Base-by-base conservation (phyloP, 352 stramenopile genomes). In the Peronospora belbahrii region DNA sequence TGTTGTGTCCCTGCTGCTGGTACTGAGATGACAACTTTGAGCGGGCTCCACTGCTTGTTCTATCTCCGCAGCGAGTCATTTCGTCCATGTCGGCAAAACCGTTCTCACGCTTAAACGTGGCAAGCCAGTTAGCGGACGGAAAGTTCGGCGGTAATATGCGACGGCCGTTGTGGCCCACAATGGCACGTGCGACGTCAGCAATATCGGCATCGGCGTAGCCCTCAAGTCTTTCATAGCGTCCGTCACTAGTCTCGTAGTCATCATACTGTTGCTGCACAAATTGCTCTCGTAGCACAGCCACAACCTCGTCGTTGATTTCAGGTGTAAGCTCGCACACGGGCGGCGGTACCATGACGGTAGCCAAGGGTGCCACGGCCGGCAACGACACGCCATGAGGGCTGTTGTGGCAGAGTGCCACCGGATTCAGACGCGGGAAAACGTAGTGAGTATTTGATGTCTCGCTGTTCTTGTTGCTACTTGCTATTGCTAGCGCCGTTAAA, bases 101-200 rank as follows among this genome's bases (percentile, higher is more conserved):
- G 37, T 87, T 76, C 15, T 73, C 57, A 8, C 63, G 62, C 50
- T 82, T 82, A 39, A 85, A 85, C 32, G 52, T 52, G 31, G 58
- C 20, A 35, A 87, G 69, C 75, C 75, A 87, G 13, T 51, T 37
- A 2, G 48, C 50, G 5, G 58, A 58, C 4, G 75, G 70, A 23
- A 87, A 85, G 32, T 67, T 59, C 2, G 53, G 9, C 3, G 72
- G 65, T 10, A 87, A 63, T 5, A 54, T 25, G 9, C 67, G 60
- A 7, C 59, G 61, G 7, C 63, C 66, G 30, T 70, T 68, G 19
- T 65, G 59, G 19, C 68, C 58, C 7, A 67, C 67, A 43, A 87
- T 65, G 19, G 65, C 52, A n/a, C 75, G 75, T 38, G 75, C 70
- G n/a, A 83, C 70, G 45, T 77, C 70, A 15, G 59, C 61, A 35